Percentiles rank a stretch among this genome's conserved stretches.
phyloP scores from a whole-genome alignment of 2,329 filamentous ascomycete genomes.

The Arthrobotrys iridis region DNA sequence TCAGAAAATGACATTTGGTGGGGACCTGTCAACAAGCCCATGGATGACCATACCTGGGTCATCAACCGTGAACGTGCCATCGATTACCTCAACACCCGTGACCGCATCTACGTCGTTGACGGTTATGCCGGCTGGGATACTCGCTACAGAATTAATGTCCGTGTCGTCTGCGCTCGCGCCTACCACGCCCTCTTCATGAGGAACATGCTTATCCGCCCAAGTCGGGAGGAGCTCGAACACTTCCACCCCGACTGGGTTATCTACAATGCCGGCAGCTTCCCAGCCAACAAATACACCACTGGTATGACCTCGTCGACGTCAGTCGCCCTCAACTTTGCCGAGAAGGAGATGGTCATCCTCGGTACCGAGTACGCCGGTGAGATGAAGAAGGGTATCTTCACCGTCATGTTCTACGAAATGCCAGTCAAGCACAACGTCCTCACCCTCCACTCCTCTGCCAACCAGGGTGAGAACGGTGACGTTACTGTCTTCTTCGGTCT shows the following conservation, averaged over 20 bases:
- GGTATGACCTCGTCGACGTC: constrained; percentile 99
- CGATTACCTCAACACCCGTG: constrained; percentile 98
- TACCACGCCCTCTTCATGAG: constrained; percentile 99
- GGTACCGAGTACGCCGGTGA: constrained; percentile 98
- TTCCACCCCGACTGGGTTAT: constrained; percentile 99
- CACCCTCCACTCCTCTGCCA: constrained; percentile 97
- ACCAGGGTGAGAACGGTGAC: constrained; percentile 92
- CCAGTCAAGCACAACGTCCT: constrained; percentile 99
- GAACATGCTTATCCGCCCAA: constrained; percentile 98
- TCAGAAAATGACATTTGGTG: constrained; percentile 97
- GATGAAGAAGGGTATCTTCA: constrained; percentile 99
- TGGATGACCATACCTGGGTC: constrained; percentile 96
- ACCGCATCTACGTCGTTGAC: constrained; percentile 98
- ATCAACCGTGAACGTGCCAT: constrained; percentile 99
- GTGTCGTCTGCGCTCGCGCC: constrained; percentile 96
- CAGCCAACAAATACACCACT: constrained; percentile 95
- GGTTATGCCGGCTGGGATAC: constrained; percentile 98
- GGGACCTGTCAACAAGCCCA: constrained; percentile 99
- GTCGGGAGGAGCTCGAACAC: constrained; percentile 88
- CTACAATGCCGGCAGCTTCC: constrained; percentile 97
- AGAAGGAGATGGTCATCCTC: constrained; percentile 99
- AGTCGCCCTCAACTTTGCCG: constrained; percentile 97
- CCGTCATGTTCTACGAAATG: constrained; percentile 99
- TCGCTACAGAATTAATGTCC: constrained; percentile 96
- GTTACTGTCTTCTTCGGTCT: constrained; percentile 99